Evolutionary conservation across 1,139 yeast species (phyloP), one percentile per base, ranked within the genome.

Genomic region (Ashbya aceris): DNA sequence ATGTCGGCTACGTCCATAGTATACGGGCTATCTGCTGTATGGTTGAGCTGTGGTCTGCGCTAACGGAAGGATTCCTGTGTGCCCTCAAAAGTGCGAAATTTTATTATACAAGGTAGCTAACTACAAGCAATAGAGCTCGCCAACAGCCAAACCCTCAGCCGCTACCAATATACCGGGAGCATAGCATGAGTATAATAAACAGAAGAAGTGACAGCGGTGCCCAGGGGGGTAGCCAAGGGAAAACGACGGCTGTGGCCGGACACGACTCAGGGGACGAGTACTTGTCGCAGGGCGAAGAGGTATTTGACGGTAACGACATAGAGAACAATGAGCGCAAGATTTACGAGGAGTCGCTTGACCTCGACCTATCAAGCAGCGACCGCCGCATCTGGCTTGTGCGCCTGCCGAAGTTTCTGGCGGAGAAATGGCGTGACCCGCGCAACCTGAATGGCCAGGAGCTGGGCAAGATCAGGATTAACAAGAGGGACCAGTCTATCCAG

Each of bases 321-420:
- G 62, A 60, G 41, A 58, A 60, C 31, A 62, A 60, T 41, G 64
- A 59, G 47, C 57, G 60, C 20, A 60, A 57, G 39, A 59, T 61
- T 20, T 61, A 61, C 41, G 65, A 77, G 45, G 87, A 81, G 56
- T 70, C 82, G 2, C 65, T 83, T 40, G 83, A 82, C 56, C 65
- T 83, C 68, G 77, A 80, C 54, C 57, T 82, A 38, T 49, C 64
- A 7, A 64, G 66, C 27, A 76, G 79, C 8, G 67, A 65, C 38
- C 79, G 78, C 52, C 86, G 86, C 54, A 81, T 91, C 34, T 91
- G 98, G 98, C 69, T 91, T 27, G 95, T 91, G 26, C 77, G 94
- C 53, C 67, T 91, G 53, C 97, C 98, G 4, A 77, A 84, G 55
- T 87, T 86, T 56, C 69, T 91, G 48, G 83, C 94, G 39, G 87